These are phyloP conservation scores for Cutaneotrichosporon curvatum DNA, from an alignment of 1,284 basidiomycete species.

Conservation along the genomic window DNA sequence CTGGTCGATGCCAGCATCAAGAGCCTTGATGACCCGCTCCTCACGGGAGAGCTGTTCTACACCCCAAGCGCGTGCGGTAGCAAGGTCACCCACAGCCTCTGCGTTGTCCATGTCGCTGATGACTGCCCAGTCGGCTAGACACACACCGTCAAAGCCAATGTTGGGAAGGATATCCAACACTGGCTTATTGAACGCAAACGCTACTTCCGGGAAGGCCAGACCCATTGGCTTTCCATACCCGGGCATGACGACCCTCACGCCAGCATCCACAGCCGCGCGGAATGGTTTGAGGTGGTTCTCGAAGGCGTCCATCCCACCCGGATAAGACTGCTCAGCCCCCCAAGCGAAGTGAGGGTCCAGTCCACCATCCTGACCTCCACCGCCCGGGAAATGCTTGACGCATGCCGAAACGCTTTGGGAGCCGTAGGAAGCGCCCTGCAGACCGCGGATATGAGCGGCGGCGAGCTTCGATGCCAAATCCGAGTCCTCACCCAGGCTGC, in stretches of 20 bases:
- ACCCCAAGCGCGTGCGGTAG: constrained; percentile 10
- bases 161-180: constrained; percentile 7
- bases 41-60: constrained; percentile 13
- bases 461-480: constrained; percentile 7
- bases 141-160: constrained; percentile 12
- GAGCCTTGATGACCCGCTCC: constrained; percentile 10
- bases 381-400: constrained; percentile 21
- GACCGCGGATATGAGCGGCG: constrained; percentile 7
- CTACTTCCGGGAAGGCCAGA: constrained; percentile 11
- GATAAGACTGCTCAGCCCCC: constrained; percentile 15
- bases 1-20: constrained; percentile 19
- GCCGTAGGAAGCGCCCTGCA: constrained; percentile 4
- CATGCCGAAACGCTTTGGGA: constrained; percentile 9
- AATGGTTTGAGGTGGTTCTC: constrained; percentile 19
- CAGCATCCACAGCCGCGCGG: constrained; percentile 11
- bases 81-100: constrained; percentile 7
- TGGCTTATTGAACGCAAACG: constrained; percentile 16
- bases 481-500: constrained; percentile 14
- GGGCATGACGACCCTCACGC: constrained; percentile 13
- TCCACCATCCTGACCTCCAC: constrained; percentile 9
- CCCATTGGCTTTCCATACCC: constrained; percentile 17
- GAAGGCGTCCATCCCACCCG: constrained; percentile 8
- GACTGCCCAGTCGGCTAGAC: constrained; percentile 18
- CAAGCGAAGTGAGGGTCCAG: constrained; percentile 14
- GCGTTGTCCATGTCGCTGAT: neutral